phyloP scores from a whole-genome alignment of 2,329 filamentous ascomycete genomes.

The Coniochaeta sp. region DNA sequence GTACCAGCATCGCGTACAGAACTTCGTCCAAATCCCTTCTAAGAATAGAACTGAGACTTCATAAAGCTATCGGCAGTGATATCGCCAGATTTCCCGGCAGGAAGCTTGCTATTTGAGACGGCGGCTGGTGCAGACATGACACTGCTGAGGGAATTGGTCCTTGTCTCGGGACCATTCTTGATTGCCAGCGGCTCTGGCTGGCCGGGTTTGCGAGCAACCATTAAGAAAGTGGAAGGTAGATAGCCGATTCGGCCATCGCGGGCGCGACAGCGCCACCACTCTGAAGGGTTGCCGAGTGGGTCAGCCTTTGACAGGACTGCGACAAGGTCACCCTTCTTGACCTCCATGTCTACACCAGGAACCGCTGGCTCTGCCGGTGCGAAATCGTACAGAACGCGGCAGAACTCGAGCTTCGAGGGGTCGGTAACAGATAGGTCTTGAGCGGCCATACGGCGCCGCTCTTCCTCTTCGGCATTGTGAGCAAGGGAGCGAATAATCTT shows the following conservation, averaged over 20 bases:
- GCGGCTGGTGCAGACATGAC: conserved; percentile 17
- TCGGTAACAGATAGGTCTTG: conserved; percentile 54
- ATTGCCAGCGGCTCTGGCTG: conserved; percentile 32
- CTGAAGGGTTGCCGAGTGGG: conserved; percentile 81
- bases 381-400: conserved; percentile 90
- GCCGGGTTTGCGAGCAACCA: conserved; percentile 16
- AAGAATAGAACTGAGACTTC: conserved; percentile 52
- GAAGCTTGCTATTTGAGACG: conserved; percentile 8
- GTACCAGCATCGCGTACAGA: background rate
- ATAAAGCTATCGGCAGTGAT: conserved; percentile 48
- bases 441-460: conserved; percentile 40
- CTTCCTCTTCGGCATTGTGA: conserved; percentile 74
- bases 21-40: conserved; percentile 8
- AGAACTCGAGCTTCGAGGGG: conserved; percentile 91
- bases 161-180: conserved; percentile 39
- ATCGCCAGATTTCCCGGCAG: conserved; percentile 28
- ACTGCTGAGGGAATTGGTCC: conserved; percentile 44
- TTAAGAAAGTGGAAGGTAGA: conserved; percentile 78
- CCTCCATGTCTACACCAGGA: conserved; percentile 76
- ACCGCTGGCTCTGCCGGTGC: conserved; percentile 58
- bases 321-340: conserved; percentile 92
- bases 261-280: conserved; percentile 95
- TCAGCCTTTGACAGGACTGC: conserved; percentile 90
- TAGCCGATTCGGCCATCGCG: conserved; percentile 88
- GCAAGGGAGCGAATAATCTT: conserved; percentile 87